Percentiles rank a stretch among this genome's conserved stretches.
These are phyloP conservation scores for Fusarium fujikuroi DNA, from an alignment of 2,329 filamentous ascomycete species.

Conservation along the genomic window DNA sequence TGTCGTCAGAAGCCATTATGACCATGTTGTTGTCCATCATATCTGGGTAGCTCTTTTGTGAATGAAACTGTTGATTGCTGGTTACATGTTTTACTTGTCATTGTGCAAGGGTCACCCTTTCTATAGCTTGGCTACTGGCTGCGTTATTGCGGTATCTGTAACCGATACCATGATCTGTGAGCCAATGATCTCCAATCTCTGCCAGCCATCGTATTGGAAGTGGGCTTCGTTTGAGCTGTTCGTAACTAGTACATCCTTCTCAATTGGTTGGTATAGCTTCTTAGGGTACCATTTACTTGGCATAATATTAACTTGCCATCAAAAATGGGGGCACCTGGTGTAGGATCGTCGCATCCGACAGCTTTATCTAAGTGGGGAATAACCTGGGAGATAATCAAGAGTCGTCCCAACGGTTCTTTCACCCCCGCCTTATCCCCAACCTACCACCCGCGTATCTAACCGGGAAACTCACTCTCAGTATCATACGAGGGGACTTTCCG, in stretches of 20 bases:
- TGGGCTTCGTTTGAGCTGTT: not conserved
- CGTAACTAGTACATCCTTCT: not conserved
- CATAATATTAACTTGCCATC: not conserved
- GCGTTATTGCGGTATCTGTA: not conserved
- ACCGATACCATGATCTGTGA: not conserved
- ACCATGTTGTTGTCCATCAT: not conserved
- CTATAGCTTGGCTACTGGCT: not conserved
- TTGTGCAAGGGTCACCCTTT: no score
- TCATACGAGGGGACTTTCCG: not conserved
- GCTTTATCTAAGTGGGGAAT: slow-evolving; percentile 1
- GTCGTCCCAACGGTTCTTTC: not conserved
- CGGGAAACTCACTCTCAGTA: not conserved
- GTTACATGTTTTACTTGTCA: not conserved
- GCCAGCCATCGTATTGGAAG: not conserved
- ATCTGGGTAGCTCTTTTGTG: not conserved
- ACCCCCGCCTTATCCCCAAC: not conserved
- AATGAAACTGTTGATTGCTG: not conserved
- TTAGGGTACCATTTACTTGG: not conserved
- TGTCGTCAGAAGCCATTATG: not conserved
- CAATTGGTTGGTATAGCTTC: not conserved
- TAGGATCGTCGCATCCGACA: not conserved
- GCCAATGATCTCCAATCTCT: not conserved
- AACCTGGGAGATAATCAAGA: not conserved
- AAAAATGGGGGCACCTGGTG: not conserved
- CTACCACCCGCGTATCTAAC: not conserved